These are phyloP conservation scores for Leccinum subtestaceum DNA, from an alignment of 768 basidiomycete genomes.

Conservation along the genomic window DNA sequence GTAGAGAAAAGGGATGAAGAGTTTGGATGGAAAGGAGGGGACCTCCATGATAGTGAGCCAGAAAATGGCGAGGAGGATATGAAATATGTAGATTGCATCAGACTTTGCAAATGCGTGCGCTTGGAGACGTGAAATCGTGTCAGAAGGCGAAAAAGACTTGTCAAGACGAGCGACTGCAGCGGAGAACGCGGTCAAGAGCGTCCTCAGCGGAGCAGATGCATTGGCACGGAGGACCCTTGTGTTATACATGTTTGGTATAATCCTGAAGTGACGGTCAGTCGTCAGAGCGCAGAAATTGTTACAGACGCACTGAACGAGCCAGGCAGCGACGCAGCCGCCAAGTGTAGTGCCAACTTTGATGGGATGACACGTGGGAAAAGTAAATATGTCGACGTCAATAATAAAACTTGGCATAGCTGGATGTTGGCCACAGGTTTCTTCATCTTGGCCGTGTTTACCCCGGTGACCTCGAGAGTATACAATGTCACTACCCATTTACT, in stretches of 20 bases:
- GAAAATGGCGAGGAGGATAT: constrained; percentile 58
- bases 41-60: constrained; percentile 73
- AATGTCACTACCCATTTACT: too few relatives aligned
- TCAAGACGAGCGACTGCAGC: constrained; percentile 69
- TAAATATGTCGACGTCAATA: too few relatives aligned
- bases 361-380: too few relatives aligned
- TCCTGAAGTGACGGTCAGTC: not conserved
- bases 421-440: not conserved
- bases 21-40: constrained; percentile 70
- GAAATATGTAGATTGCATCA: constrained; percentile 65
- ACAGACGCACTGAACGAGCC: not conserved
- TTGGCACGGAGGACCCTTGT: constrained; percentile 7
- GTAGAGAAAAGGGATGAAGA: constrained; percentile 75
- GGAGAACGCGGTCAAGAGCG: constrained; percentile 44
- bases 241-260: not conserved
- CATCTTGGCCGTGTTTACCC: too few relatives aligned
- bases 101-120: constrained; percentile 52
- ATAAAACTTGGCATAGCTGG: too few relatives aligned
- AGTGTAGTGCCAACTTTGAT: too few relatives aligned
- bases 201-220: constrained; percentile 3
- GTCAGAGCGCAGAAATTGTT: not conserved
- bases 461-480: too few relatives aligned
- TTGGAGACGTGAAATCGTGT: constrained; percentile 59
- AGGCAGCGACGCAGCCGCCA: not conserved
- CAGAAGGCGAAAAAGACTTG: constrained; percentile 68